A percentile compares a stretch with the other conserved stretches of the same genome.
Evolutionary conservation across 2,329 filamentous ascomycete species (phyloP).

Genomic region (Xylaria sp.): DNA sequence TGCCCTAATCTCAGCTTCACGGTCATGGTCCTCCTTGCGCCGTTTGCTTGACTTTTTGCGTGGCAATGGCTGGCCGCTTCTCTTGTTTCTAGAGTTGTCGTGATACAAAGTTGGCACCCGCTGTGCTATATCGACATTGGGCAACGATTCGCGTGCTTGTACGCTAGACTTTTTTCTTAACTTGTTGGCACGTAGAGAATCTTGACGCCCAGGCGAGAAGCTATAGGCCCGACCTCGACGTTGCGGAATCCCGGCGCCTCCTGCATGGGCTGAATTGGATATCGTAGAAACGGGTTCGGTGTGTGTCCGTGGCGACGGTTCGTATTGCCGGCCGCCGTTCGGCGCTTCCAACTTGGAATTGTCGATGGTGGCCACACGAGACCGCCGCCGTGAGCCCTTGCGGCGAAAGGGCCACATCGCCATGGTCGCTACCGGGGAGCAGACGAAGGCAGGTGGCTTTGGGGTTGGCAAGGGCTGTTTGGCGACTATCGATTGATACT

Average conservation of each 20-base stretch:
- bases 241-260: conserved; percentile 44
- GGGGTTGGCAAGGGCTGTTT: conserved; percentile 31
- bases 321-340: conserved; percentile 29
- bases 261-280: conserved; percentile 34
- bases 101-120: conserved; percentile 61
- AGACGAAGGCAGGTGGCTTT: conserved; percentile 19
- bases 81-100: conserved; percentile 60
- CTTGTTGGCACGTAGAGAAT: conserved; percentile 54
- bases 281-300: conserved; percentile 35
- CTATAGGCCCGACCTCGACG: conserved; percentile 60
- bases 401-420: conserved; percentile 84
- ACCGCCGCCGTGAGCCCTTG: conserved; percentile 69
- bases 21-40: conserved; percentile 73
- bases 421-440: conserved; percentile 55
- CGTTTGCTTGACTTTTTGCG: conserved; percentile 79
- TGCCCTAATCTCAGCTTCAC: conserved; percentile 87
- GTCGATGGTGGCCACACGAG: conserved; percentile 43
- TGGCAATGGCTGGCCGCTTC: conserved; percentile 62
- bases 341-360: conserved; percentile 28
- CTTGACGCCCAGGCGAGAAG: conserved; percentile 65
- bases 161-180: conserved; percentile 36
- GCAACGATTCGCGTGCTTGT: conserved; percentile 21
- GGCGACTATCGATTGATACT: conserved; percentile 36
- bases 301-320: conserved; percentile 33
- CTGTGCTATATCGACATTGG: conserved; percentile 33